Evolutionary conservation across 2,329 filamentous ascomycete genomes (phyloP), one percentile per base, ranked within the genome.

Genomic region (Thelonectria blattea): DNA sequence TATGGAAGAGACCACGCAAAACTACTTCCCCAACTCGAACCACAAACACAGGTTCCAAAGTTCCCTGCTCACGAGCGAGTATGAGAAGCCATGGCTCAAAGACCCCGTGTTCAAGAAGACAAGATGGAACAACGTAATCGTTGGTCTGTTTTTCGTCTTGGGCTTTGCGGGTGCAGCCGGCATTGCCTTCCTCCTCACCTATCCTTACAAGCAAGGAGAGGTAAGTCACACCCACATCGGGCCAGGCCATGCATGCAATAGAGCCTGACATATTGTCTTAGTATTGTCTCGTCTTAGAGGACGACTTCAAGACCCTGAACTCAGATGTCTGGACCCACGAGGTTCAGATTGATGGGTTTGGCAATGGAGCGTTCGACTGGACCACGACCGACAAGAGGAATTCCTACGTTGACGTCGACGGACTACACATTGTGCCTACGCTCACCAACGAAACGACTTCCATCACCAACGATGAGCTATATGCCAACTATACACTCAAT

Each of bases 391-490:
- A 83, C 62, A 62, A 72, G 1, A 70, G 68, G 53, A 85, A 85
- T 69, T 73, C 78, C 14, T 85, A 80, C 68, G 74, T 79, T 37
- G 80, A 83, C 65, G 71, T 65, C 0, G 72, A 79, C 24, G 82
- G 81, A n/a, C 75, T 85, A 42, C 82, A 84, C 69, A 84, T 85
- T 52, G 78, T 83, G n/a, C 83, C 82, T 8, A 85, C 83, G 0
- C 71, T 85, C 17, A 84, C 81, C 14, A 76, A 75, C 27, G 71
- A 77, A 52, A 74, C 72, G 1, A 79, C 77, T 0, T 53, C 64
- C 50, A 78, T 81, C 54, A 78, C 75, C 3, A 66, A 67, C 14
- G 74, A 74, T 41, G 70, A 80, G 32, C 69, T 81, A 11, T 71
- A 70, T 46, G 70, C 78, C 56, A 74, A 76, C 49, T 77, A 78